Conservation (phyloP, 768 basidiomycete species). For the Mycena olivaceomarginata region DNA sequence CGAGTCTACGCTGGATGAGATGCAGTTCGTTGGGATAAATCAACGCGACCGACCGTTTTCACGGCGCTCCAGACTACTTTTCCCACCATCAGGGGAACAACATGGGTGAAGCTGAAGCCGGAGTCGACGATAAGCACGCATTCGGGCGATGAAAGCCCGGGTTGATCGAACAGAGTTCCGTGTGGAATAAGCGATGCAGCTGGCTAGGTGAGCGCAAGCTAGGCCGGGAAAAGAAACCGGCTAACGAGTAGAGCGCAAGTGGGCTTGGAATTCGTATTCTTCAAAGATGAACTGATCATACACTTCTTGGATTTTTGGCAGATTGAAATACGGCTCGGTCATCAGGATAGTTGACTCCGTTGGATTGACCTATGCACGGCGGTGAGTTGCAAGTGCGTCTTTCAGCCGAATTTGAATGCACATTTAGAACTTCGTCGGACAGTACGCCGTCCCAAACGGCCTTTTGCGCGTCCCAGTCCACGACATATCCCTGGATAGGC, state of each 20-base stretch:
- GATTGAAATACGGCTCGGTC: constrained; percentile 96
- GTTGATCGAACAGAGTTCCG: constrained; percentile 79
- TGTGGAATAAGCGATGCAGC: constrained; percentile 89
- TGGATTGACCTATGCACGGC: constrained; percentile 76
- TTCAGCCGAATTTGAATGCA: constrained; percentile 53
- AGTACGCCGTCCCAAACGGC: constrained; percentile 95
- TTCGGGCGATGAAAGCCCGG: constrained; percentile 75
- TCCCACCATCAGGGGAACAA: constrained; percentile 88
- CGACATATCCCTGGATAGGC: constrained; percentile 85
- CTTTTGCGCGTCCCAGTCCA: constrained; percentile 97
- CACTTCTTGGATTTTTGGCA: constrained; percentile 92
- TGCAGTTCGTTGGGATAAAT: constrained; percentile 24
- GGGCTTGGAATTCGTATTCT: constrained; percentile 94
- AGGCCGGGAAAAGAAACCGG: constrained; percentile 24
- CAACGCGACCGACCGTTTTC: constrained; percentile 76
- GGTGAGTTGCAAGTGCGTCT: background rate
- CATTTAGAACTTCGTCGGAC: constrained; percentile 81
- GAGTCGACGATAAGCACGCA: constrained; percentile 91
- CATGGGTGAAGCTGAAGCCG: constrained; percentile 96
- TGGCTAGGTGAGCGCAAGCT: constrained; percentile 55
- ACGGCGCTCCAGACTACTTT: constrained; percentile 87
- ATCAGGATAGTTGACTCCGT: constrained; percentile 85
- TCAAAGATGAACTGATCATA: constrained; percentile 98
- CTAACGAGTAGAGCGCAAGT: constrained; percentile 89
- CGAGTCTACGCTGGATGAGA: constrained; percentile 75